Base-by-base conservation (phyloP, 2,329 filamentous ascomycete genomes). In the Dothidotthia symphoricarpi region DNA sequence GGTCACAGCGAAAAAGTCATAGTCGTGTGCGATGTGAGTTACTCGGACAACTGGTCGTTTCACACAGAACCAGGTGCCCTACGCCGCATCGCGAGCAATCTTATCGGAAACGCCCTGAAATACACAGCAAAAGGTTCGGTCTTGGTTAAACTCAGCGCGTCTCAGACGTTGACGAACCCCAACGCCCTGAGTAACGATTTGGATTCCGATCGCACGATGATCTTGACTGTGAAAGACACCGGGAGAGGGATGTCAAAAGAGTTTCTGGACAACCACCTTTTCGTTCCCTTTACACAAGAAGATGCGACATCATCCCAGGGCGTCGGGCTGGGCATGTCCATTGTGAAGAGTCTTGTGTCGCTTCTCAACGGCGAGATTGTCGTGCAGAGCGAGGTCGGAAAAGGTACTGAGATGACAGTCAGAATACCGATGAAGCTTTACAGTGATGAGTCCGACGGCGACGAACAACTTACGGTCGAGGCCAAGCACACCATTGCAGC, bases 141-240 rank as follows among this genome's bases (percentile, higher is more conserved):
- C 5, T 7, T 34, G 16, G 39, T 37, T 1, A 22, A 31, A 3
- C 25, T 39, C 8, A 37, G n/a, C 10, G 31, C 36, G 22, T 6
- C 4, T 2, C n/a, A 26, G 9, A 3, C 19, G 5, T 30, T 36
- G 6, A 8, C 33, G 13, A 25, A 41, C n/a, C 12, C 14, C 1
- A 9, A 17, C 3, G 29, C 14, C 27, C 11, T 27, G 9, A 37
- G 39, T 26, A 41, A 37, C 4, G 34, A 41, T 34, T 11, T 34
- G 1, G 29, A 15, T 3, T 26, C 29, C 3, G 26, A 25, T 7
- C 30, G 26, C 6, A 41, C 39, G 3, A n/a, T 41, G 3, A 36
- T 16, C 26, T 36, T 80, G 14, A 43, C 36, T 10, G 42, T 57
- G 12, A 24, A 35, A 19, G 54, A 58, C 31, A 48, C 53, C 2